Conservation (phyloP, 2,329 filamentous ascomycete species). For the Purpureocillium takamizusanense region DNA sequence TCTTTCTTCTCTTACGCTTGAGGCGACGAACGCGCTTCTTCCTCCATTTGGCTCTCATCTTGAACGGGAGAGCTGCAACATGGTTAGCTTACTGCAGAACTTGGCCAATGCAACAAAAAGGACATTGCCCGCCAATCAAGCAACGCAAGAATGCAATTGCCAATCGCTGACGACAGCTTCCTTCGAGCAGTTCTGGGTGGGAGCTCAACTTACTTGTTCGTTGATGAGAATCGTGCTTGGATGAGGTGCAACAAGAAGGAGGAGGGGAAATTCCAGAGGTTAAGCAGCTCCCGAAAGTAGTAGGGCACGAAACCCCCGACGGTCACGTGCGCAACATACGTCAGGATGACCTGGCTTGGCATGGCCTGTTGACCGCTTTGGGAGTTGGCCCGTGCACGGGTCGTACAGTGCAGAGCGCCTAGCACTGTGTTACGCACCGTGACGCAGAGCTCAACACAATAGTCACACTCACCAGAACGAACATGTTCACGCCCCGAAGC, state of each 20-base stretch:
- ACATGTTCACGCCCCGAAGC: too few species aligned
- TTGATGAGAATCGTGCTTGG: conserved; percentile 37
- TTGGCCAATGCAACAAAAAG: neutral
- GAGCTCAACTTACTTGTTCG: conserved; percentile 27
- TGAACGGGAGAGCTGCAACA: conserved; percentile 30
- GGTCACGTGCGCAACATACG: conserved; percentile 19
- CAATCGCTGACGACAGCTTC: neutral
- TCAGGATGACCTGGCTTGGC: neutral
- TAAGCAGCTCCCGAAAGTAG: conserved; percentile 16
- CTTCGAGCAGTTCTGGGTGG: neutral
- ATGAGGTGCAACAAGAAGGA: conserved; percentile 25
- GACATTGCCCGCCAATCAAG: neutral
- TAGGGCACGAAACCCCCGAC: conserved; percentile 27
- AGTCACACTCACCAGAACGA: too few species aligned
- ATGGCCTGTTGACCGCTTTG: too few species aligned
- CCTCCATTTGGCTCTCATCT: conserved; percentile 97
- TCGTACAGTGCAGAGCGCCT: neutral
- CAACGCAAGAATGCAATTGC: neutral
- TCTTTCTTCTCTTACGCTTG: conserved; percentile 99
- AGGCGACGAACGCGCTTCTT: conserved; percentile 99
- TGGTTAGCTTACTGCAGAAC: conserved; percentile 5
- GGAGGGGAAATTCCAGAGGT: conserved; percentile 18
- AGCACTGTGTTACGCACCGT: neutral
- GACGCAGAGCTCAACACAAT: too few species aligned
- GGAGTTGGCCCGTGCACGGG: conserved; percentile 1